Conservation (phyloP, 176 grass and related monocot species). For the Carex parvula region DNA sequence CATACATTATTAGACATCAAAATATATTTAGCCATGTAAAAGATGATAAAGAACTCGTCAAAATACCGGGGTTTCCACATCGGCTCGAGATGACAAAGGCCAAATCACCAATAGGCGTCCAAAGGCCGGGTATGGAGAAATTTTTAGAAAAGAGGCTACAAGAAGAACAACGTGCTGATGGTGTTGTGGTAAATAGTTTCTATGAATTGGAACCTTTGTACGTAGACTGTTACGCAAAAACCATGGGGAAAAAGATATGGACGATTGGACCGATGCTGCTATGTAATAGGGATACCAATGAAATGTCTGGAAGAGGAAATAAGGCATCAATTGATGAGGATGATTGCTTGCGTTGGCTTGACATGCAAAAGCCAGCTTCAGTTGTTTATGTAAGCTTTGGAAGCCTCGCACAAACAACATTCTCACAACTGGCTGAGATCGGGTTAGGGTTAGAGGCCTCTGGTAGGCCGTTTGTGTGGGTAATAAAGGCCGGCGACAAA, state of each 20-base stretch:
- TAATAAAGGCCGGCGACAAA: conserved; percentile 52
- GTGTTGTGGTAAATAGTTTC: conserved; percentile 61
- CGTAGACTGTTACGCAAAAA: conserved; percentile 32
- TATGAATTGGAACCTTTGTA: conserved; percentile 43
- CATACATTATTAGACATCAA: conserved; percentile 29
- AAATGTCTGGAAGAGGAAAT: conserved; percentile 33
- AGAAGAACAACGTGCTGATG: conserved; percentile 34
- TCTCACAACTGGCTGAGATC: conserved; percentile 59
- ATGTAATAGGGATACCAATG: conserved; percentile 28
- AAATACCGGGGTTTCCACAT: conserved; percentile 39
- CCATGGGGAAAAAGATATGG: conserved; percentile 41
- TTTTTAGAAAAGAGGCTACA: conserved; percentile 18
- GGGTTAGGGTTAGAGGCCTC: conserved; percentile 61
- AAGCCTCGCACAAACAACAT: conserved; percentile 36
- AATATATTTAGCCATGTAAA: conserved; percentile 29
- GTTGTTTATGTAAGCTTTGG: conserved; percentile 75
- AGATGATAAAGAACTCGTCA: conserved; percentile 42
- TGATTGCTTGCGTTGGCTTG: conserved; percentile 55
- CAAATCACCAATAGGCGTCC: not conserved
- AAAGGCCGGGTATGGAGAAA: conserved; percentile 3
- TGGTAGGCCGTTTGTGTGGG: conserved; percentile 53
- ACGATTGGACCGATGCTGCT: conserved; percentile 57
- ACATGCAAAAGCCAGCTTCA: conserved; percentile 35
- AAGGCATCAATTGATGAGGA: conserved; percentile 43
- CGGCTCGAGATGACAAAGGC: conserved; percentile 41